Evolutionary conservation across 352 stramenopile genomes (phyloP).

Genomic region (Blastocystis sp.): DNA sequence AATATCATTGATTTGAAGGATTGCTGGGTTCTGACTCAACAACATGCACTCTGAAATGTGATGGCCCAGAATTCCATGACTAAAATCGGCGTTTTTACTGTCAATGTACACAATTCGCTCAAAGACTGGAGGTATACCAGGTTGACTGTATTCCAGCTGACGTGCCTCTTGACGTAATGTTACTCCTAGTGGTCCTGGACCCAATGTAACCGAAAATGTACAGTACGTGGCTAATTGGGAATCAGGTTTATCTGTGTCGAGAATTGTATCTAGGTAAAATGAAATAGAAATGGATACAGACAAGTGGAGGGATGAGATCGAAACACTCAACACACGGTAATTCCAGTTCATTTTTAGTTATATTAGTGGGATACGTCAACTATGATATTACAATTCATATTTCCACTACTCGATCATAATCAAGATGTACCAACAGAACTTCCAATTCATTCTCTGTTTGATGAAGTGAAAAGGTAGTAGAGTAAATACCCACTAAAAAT

Average conservation of each 20-base stretch:
- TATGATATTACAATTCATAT: neutral
- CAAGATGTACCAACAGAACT: constrained; percentile 18
- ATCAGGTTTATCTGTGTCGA: constrained; percentile 2
- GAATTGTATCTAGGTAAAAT: neutral
- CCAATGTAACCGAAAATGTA: neutral
- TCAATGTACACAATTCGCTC: constrained; percentile 2
- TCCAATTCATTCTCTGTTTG: neutral
- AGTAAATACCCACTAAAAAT: constrained; percentile 42
- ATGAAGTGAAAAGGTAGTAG: constrained; percentile 1
- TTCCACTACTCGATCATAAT: neutral
- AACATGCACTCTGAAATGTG: constrained; percentile 3
- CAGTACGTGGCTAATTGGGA: neutral
- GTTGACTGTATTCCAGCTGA: neutral
- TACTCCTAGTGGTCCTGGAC: constrained; percentile 1
- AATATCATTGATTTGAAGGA: constrained; percentile 51
- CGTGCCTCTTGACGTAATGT: neutral
- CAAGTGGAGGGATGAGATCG: neutral
- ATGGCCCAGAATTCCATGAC: neutral
- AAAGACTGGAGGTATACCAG: neutral
- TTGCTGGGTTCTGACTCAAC: constrained; percentile 5
- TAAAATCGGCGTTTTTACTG: neutral
- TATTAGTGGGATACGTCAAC: neutral
- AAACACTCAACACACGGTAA: neutral
- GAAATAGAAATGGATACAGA: neutral
- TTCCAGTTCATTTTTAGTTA: neutral